phyloP scores from a whole-genome alignment of 148 eudicot species.

The Nyssa sinensis region DNA sequence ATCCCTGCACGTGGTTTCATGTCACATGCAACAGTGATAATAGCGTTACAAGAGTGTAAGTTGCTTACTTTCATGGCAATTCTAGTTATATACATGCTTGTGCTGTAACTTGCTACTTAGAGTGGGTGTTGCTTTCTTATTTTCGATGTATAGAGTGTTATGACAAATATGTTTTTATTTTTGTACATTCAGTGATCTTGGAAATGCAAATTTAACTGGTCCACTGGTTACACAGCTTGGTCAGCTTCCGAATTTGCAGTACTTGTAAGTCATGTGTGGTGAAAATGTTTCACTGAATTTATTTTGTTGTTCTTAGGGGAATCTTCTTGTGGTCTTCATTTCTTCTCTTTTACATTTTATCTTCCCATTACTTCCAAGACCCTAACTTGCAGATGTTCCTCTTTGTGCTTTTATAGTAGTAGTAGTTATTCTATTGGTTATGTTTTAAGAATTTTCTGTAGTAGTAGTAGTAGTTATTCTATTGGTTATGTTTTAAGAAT shows the following conservation, averaged over 20 bases:
- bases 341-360: neutral
- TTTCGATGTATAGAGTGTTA: neutral
- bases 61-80: slow-evolving; percentile 1
- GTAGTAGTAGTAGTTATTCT: too few species aligned
- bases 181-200: slow-evolving; percentile 63
- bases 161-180: slow-evolving; percentile 9
- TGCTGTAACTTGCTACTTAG: neutral
- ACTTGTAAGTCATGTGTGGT: slow-evolving; percentile 53
- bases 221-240: slow-evolving; percentile 76
- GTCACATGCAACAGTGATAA: slow-evolving; percentile 74
- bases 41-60: slow-evolving; percentile 82
- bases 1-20: slow-evolving; percentile 89
- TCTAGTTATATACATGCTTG: neutral
- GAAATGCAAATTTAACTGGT: slow-evolving; percentile 75
- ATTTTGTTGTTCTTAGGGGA: neutral
- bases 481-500: neutral
- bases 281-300: neutral
- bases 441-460: too few species aligned
- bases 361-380: neutral
- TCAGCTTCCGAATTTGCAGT: slow-evolving; percentile 63
- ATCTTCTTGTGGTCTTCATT: neutral
- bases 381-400: neutral
- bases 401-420: neutral
- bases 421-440: too few species aligned
- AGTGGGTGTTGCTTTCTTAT: neutral